phyloP scores from a whole-genome alignment of 805 yeast species.

The Saturnispora besseyi region DNA sequence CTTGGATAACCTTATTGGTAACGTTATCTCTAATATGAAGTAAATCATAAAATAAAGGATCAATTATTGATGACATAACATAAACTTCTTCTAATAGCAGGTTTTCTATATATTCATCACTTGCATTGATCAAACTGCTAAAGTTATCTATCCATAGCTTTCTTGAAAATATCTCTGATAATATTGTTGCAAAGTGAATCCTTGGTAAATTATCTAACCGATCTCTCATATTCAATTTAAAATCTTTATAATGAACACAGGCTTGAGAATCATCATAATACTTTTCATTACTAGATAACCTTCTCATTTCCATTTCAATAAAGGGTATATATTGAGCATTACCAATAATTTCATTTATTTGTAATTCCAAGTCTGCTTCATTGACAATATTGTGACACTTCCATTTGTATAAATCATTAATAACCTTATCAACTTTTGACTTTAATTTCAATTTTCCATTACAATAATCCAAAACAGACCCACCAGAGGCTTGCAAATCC shows the following conservation, averaged over 20 bases:
- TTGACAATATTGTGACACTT: not conserved
- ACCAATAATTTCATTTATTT: not conserved
- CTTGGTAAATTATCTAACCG: not conserved
- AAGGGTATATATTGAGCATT: not conserved
- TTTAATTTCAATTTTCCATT: not conserved
- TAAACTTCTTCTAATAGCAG: constrained; percentile 1
- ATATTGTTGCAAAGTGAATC: not conserved
- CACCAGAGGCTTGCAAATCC: not conserved
- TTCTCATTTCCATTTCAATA: not conserved
- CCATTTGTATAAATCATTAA: not conserved
- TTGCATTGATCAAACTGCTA: not conserved
- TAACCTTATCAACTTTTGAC: not conserved
- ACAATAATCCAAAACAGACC: not conserved
- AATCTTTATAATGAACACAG: not conserved
- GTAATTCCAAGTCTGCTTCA: not conserved
- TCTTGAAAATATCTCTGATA: not conserved
- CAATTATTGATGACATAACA: constrained; percentile 2
- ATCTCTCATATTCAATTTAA: not conserved
- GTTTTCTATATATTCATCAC: not conserved
- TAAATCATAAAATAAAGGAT: constrained; percentile 3
- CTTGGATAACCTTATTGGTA: not conserved
- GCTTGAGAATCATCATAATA: not conserved
- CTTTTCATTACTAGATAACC: not conserved
- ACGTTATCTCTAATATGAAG: not conserved
- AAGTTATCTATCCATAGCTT: not conserved